Conservation (phyloP, 768 basidiomycete species). For the Cyclocybe aegerita region DNA sequence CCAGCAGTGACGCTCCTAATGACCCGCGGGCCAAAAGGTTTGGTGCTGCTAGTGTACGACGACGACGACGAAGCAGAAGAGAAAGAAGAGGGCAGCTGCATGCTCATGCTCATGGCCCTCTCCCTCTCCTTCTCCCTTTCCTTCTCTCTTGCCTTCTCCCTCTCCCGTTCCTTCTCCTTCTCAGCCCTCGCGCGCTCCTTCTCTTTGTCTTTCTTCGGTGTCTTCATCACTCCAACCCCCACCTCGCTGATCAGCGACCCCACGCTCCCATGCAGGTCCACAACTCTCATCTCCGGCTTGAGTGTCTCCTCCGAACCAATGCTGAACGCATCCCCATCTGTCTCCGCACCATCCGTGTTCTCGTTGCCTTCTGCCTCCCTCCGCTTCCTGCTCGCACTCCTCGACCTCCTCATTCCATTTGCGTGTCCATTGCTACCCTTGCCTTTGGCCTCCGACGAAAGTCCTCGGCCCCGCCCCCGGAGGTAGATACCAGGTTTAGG, state of each 20-base stretch:
- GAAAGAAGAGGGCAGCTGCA: slow-evolving; percentile 11
- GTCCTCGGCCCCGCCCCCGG: background rate
- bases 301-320: slow-evolving; percentile 66
- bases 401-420: slow-evolving; percentile 12
- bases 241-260: slow-evolving; percentile 46
- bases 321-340: slow-evolving; percentile 21
- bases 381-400: slow-evolving; percentile 7
- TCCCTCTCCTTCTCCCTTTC: slow-evolving; percentile 8
- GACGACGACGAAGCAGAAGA: slow-evolving; percentile 17
- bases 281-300: slow-evolving; percentile 46
- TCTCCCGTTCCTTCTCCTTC: slow-evolving; percentile 9
- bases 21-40: slow-evolving; percentile 44
- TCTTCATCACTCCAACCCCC: slow-evolving; percentile 35
- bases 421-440: background rate
- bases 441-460: background rate
- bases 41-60: background rate
- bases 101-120: slow-evolving; percentile 19
- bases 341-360: slow-evolving; percentile 8
- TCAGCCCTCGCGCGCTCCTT: slow-evolving; percentile 9
- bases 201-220: slow-evolving; percentile 19
- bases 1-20: slow-evolving; percentile 54
- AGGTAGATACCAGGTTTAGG: slow-evolving; percentile 25
- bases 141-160: slow-evolving; percentile 6
- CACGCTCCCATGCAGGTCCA: slow-evolving; percentile 47
- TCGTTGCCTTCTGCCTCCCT: slow-evolving; percentile 8